These are phyloP conservation scores for Anisogramma anomala DNA, from an alignment of 2,329 filamentous ascomycete species.

Conservation along the genomic window DNA sequence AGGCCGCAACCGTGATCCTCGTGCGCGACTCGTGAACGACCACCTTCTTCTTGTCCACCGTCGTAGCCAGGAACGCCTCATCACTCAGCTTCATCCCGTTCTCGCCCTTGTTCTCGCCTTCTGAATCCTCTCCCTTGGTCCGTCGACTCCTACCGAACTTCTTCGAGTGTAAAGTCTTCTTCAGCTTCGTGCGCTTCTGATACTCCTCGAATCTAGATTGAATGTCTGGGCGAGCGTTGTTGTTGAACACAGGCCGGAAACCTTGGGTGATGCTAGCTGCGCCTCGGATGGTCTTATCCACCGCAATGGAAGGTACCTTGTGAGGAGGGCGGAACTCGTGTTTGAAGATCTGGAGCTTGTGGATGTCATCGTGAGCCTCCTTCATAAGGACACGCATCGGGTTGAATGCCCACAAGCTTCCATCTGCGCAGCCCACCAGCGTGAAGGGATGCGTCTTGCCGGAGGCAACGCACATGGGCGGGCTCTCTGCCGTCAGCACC, in stretches of 20 bases:
- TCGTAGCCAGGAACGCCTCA: conserved; percentile 16
- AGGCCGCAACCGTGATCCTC: conserved; percentile 49
- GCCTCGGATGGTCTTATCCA: neutral
- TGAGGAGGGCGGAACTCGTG: conserved; percentile 38
- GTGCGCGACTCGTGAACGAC: conserved; percentile 51
- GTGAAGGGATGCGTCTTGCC: conserved; percentile 42
- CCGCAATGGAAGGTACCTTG: neutral
- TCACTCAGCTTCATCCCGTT: conserved; percentile 17
- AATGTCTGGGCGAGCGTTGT: conserved; percentile 31
- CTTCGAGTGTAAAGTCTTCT: conserved; percentile 23
- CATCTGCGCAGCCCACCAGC: conserved; percentile 42
- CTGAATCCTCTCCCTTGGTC: conserved; percentile 15
- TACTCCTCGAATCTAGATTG: conserved; percentile 17
- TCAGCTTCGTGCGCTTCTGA: conserved; percentile 26
- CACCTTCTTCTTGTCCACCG: conserved; percentile 19
- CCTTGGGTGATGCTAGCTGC: conserved; percentile 32
- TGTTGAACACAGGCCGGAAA: conserved; percentile 38
- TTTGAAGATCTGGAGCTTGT: conserved; percentile 37
- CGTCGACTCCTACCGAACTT: conserved; percentile 12
- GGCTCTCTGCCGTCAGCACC: conserved; percentile 38
- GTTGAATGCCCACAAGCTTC: conserved; percentile 39
- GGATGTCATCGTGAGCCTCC: conserved; percentile 26
- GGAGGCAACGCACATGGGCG: conserved; percentile 37
- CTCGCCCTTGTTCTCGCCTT: conserved; percentile 17
- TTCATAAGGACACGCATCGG: conserved; percentile 32